phyloP scores from a whole-genome alignment of 2,329 filamentous ascomycete genomes.

The Arthrobotrys conoides region DNA sequence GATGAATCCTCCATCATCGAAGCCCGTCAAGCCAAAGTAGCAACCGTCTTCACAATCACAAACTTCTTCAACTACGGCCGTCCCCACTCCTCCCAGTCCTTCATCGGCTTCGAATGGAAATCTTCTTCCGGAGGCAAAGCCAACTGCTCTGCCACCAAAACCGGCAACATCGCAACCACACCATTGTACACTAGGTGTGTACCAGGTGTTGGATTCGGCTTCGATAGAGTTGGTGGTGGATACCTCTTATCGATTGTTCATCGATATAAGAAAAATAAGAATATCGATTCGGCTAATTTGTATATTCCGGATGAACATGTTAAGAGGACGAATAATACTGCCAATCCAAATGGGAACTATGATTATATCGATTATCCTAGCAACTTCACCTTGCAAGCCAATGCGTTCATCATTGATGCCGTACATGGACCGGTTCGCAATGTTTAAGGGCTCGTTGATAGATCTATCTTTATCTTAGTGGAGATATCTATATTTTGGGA shows the following conservation, averaged over 20 bases:
- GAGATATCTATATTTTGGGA: background rate
- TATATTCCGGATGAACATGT: slow-evolving; percentile 9
- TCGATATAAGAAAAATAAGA: slow-evolving; percentile 11
- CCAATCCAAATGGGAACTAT: slow-evolving; percentile 15
- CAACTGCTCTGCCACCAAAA: background rate
- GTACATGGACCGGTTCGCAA: background rate
- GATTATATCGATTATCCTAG: slow-evolving; percentile 20
- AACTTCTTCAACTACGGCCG: slow-evolving; percentile 31
- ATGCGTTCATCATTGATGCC: background rate
- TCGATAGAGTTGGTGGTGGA: background rate
- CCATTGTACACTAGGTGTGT: slow-evolving; percentile 19
- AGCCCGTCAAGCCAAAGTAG: background rate
- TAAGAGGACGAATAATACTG: slow-evolving; percentile 1
- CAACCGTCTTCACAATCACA: slow-evolving; percentile 5
- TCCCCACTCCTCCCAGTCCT: slow-evolving; percentile 4
- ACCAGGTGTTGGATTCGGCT: slow-evolving; percentile 25
- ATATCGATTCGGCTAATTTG: slow-evolving; percentile 2
- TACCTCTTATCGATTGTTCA: slow-evolving; percentile 5
- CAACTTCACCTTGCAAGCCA: slow-evolving; percentile 3
- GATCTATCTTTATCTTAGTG: background rate
- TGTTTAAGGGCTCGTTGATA: background rate
- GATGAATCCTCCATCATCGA: background rate
- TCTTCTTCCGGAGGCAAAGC: background rate
- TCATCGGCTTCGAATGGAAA: slow-evolving; percentile 1
- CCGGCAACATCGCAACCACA: background rate